Conservation (phyloP, 2,329 filamentous ascomycete genomes). For the Fusarium tupiense region DNA sequence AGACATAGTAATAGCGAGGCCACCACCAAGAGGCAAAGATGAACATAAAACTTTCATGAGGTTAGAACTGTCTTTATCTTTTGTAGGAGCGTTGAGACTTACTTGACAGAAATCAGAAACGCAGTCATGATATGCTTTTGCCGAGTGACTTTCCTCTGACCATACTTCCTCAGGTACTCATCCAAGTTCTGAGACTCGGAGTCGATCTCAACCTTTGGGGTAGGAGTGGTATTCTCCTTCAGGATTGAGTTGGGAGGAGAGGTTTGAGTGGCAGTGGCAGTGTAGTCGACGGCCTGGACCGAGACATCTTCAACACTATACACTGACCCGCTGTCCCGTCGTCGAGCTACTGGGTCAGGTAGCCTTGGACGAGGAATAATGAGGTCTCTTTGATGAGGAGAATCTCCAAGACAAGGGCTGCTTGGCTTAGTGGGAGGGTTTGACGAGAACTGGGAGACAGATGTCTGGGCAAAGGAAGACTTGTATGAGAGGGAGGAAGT, state of each 20-base stretch:
- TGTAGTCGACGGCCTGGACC: neutral
- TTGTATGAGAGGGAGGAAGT: constrained; percentile 22
- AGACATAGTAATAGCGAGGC: constrained; percentile 38
- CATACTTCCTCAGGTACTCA: constrained; percentile 15
- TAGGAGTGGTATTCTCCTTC: neutral
- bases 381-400: neutral
- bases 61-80: neutral
- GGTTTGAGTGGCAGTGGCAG: constrained; percentile 15
- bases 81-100: neutral
- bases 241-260: constrained; percentile 8
- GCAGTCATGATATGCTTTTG: constrained; percentile 29
- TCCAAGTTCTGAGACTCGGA: constrained; percentile 26
- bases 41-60: constrained; percentile 30
- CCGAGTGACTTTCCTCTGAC: constrained; percentile 17
- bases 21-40: constrained; percentile 42
- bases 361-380: neutral
- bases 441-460: constrained; percentile 6
- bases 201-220: constrained; percentile 13
- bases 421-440: neutral
- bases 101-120: constrained; percentile 26
- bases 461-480: constrained; percentile 26
- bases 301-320: constrained; percentile 1
- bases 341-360: constrained; percentile 1
- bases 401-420: neutral
- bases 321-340: constrained; percentile 3